Conservation (phyloP, 164 flowering plant genomes). For the Aristolochia contorta region DNA sequence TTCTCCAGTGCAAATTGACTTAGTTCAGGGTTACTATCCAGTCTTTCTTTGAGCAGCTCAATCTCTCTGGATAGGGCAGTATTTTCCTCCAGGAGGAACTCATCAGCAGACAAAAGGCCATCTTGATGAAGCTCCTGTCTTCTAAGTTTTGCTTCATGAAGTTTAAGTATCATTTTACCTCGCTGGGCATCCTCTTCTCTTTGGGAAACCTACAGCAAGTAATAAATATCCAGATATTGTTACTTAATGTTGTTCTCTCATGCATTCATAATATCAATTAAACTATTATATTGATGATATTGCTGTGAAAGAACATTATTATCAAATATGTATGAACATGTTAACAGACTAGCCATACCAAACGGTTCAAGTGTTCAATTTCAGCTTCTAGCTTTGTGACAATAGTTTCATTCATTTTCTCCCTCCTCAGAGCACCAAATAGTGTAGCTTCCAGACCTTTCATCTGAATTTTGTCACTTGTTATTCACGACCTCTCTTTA, state of each 20-base stretch:
- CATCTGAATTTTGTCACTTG: constrained; percentile 24
- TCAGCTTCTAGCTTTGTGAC: constrained; percentile 45
- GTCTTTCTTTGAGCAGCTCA: constrained; percentile 43
- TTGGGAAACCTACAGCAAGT: constrained; percentile 35
- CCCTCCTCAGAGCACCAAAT: constrained; percentile 60
- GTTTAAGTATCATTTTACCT: constrained; percentile 41
- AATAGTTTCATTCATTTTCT: constrained; percentile 45
- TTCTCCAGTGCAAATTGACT: constrained; percentile 58
- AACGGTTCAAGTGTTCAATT: constrained; percentile 42
- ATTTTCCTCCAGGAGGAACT: constrained; percentile 60
- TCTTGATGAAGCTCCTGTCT: constrained; percentile 33
- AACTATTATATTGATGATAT: neutral
- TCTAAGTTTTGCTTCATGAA: constrained; percentile 54
- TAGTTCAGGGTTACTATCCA: constrained; percentile 53
- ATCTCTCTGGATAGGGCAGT: constrained; percentile 48
- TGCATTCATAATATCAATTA: neutral
- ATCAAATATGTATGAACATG: neutral
- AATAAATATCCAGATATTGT: neutral
- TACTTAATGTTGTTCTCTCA: neutral
- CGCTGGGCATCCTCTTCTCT: constrained; percentile 51
- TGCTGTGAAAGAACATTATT: neutral
- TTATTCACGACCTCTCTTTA: neutral
- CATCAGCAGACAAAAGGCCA: constrained; percentile 41
- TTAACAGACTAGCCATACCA: constrained; percentile 29
- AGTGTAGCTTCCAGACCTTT: constrained; percentile 34